A percentile compares a stretch with the other conserved stretches of the same genome.
These are phyloP conservation scores for Taphrina wiesneri DNA, from an alignment of 1,139 yeast species.

Conservation along the genomic window DNA sequence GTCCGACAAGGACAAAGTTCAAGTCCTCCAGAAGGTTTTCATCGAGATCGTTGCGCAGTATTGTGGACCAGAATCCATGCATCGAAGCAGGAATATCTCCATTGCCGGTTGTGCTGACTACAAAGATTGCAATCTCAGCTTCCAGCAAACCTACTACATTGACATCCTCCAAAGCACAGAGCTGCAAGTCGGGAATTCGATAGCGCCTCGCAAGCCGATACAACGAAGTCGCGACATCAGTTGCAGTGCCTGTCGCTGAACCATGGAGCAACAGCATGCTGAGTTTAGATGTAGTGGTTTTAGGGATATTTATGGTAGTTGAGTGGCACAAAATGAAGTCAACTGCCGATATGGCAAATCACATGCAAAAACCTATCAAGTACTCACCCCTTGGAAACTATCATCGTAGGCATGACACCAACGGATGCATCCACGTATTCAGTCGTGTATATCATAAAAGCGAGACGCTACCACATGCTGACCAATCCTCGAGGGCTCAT, in stretches of 20 bases:
- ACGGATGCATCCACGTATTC: background rate
- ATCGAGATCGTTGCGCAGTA: slow-evolving; percentile 70
- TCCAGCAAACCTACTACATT: slow-evolving; percentile 54
- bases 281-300: background rate
- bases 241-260: slow-evolving; percentile 90
- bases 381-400: too few relatives aligned
- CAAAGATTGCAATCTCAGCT: slow-evolving; percentile 57
- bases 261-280: slow-evolving; percentile 65
- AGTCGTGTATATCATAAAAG: background rate
- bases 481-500: background rate
- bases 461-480: background rate
- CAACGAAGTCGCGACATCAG: slow-evolving; percentile 74
- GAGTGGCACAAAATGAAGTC: background rate
- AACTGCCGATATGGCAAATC: background rate
- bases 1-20: slow-evolving; percentile 71
- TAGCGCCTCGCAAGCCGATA: slow-evolving; percentile 57
- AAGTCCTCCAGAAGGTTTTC: slow-evolving; percentile 58
- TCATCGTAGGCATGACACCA: background rate
- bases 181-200: slow-evolving; percentile 55
- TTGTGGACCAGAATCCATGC: slow-evolving; percentile 65
- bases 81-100: slow-evolving; percentile 89
- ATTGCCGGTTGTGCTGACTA: slow-evolving; percentile 93
- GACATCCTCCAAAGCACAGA: slow-evolving; percentile 64
- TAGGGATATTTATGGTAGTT: background rate
- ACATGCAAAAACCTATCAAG: too few relatives aligned